Conservation (phyloP, 2,329 filamentous ascomycete genomes). For the Phaeosphaeria sp. region DNA sequence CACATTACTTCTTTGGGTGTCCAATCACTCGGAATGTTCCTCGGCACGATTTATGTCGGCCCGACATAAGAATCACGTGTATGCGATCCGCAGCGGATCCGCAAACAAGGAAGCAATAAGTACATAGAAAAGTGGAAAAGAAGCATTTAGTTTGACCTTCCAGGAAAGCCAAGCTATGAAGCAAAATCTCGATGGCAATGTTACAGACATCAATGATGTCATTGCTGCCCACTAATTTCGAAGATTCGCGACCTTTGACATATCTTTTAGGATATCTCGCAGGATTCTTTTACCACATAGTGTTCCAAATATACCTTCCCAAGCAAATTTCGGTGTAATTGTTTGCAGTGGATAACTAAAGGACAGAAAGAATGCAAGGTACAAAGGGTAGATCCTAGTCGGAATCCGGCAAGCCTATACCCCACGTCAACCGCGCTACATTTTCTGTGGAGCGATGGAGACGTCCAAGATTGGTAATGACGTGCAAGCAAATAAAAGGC, state of each 20-base stretch:
- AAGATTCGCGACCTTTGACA: background rate
- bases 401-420: background rate
- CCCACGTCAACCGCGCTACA: background rate
- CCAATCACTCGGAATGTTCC: background rate
- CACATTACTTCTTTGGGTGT: too few species aligned
- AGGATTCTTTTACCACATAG: too few species aligned
- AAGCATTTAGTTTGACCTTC: background rate
- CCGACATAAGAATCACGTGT: background rate
- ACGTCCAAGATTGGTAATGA: constrained; percentile 2
- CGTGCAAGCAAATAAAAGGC: background rate
- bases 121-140: background rate
- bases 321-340: too few species aligned
- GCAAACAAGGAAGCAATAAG: background rate
- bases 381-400: background rate
- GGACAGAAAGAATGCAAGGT: background rate
- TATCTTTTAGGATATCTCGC: too few species aligned
- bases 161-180: background rate
- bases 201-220: background rate
- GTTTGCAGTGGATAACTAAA: background rate
- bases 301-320: too few species aligned
- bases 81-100: background rate
- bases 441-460: background rate
- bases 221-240: background rate
- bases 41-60: background rate
- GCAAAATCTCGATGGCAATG: background rate